Conservation (phyloP, 768 basidiomycete species). For the Plicaturopsis crispa region DNA sequence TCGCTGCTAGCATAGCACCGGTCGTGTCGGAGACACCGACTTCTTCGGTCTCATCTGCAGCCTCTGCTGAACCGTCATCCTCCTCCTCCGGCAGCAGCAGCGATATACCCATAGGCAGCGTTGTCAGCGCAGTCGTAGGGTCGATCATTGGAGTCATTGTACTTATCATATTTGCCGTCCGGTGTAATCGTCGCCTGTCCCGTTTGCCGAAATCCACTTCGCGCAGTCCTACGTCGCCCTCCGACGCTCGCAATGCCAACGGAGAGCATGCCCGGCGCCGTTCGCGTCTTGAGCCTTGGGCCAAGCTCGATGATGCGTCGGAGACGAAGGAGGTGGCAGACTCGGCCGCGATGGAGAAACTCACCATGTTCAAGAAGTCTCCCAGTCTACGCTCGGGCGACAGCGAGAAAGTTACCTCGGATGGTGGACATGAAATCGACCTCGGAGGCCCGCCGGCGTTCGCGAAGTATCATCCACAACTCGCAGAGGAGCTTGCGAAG, state of each 20-base stretch:
- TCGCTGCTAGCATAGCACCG: background rate
- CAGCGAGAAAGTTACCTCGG: slow-evolving; percentile 33
- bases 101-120: background rate
- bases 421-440: slow-evolving; percentile 25
- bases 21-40: background rate
- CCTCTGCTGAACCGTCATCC: too few species aligned
- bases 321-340: slow-evolving; percentile 33
- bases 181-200: background rate
- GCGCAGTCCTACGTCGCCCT: background rate
- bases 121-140: background rate
- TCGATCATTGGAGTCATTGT: background rate
- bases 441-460: slow-evolving; percentile 33
- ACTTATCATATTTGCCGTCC: background rate
- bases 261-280: slow-evolving; percentile 38
- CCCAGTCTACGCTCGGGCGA: slow-evolving; percentile 48
- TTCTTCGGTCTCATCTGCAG: too few species aligned
- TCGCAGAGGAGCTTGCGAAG: slow-evolving; percentile 42
- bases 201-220: background rate
- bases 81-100: too few species aligned
- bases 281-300: slow-evolving; percentile 42
- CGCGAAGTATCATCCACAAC: slow-evolving; percentile 45
- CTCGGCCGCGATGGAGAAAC: slow-evolving; percentile 43
- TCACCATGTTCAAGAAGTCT: slow-evolving; percentile 62
- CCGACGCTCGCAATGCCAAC: slow-evolving; percentile 18
- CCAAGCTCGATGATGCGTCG: slow-evolving; percentile 41